These are phyloP conservation scores for Penicillium tannophilum DNA, from an alignment of 495 filamentous ascomycete genomes.

Conservation along the genomic window DNA sequence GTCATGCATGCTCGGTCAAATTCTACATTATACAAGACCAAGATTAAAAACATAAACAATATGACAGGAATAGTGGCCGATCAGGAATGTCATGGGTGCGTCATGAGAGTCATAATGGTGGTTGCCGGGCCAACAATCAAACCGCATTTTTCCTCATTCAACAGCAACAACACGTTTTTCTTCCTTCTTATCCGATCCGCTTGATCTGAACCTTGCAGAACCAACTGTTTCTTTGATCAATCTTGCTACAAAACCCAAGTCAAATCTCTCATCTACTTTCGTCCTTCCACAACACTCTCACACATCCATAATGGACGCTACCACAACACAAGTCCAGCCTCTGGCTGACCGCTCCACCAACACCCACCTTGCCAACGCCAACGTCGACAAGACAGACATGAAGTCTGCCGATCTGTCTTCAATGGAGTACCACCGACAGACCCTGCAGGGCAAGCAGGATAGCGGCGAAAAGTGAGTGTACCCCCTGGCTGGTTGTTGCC, in stretches of 20 bases:
- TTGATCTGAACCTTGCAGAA: conserved; percentile 3
- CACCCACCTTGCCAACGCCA: conserved; percentile 40
- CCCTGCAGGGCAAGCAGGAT: conserved; percentile 71
- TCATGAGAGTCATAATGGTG: conserved; percentile 9
- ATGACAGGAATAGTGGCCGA: not conserved
- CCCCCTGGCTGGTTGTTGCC: too few species aligned
- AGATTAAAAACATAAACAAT: not conserved
- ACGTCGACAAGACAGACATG: conserved; percentile 35
- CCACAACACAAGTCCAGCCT: conserved; percentile 38
- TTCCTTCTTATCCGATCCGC: conserved; percentile 33
- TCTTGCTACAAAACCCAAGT: conserved; percentile 1
- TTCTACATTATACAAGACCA: not conserved
- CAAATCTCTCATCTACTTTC: conserved; percentile 5
- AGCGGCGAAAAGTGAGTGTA: conserved; percentile 61
- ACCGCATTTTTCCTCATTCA: conserved; percentile 30
- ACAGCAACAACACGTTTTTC: conserved; percentile 29
- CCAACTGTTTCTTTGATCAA: conserved; percentile 6
- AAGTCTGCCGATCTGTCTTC: conserved; percentile 40
- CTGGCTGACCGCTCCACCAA: conserved; percentile 48
- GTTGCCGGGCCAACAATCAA: conserved; percentile 53
- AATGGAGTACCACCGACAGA: conserved; percentile 81
- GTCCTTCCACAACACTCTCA: not conserved
- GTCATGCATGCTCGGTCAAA: conserved; percentile 11
- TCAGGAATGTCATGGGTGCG: conserved; percentile 13
- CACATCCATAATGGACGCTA: conserved; percentile 35